Conservation (phyloP, 306 rosid species). For the Potentilla sterilis region DNA sequence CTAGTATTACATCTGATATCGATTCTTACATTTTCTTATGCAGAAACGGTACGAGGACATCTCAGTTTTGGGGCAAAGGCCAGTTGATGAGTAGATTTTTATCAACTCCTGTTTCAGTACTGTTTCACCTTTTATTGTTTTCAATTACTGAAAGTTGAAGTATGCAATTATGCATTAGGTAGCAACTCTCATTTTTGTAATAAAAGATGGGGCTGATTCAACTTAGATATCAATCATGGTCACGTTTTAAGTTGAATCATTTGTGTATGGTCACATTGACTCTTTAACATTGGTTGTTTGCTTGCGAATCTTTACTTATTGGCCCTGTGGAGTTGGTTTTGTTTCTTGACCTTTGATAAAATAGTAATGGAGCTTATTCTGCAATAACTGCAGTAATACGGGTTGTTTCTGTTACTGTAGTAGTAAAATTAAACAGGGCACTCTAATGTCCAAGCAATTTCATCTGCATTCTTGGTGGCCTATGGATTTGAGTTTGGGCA, state of each 20-base stretch:
- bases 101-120: background rate
- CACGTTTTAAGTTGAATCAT: conserved; percentile 20
- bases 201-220: conserved; percentile 30
- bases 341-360: no score
- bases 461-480: no score
- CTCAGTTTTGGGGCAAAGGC: conserved; percentile 59
- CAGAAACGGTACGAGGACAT: conserved; percentile 68
- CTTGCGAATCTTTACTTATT: no score
- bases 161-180: conserved; percentile 34
- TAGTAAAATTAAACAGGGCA: no score
- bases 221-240: background rate
- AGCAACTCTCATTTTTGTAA: conserved; percentile 51
- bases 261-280: conserved; percentile 4
- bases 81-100: conserved; percentile 39
- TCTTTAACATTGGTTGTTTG: background rate
- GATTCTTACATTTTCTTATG: background rate
- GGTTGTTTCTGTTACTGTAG: no score
- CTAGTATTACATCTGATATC: background rate
- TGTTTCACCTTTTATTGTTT: background rate
- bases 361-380: no score
- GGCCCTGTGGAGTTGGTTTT: no score
- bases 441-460: no score
- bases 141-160: conserved; percentile 21
- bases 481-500: no score
- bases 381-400: no score